These are phyloP conservation scores for Wickerhamomyces canadensis DNA, from an alignment of 805 yeast genomes.

Conservation along the genomic window DNA sequence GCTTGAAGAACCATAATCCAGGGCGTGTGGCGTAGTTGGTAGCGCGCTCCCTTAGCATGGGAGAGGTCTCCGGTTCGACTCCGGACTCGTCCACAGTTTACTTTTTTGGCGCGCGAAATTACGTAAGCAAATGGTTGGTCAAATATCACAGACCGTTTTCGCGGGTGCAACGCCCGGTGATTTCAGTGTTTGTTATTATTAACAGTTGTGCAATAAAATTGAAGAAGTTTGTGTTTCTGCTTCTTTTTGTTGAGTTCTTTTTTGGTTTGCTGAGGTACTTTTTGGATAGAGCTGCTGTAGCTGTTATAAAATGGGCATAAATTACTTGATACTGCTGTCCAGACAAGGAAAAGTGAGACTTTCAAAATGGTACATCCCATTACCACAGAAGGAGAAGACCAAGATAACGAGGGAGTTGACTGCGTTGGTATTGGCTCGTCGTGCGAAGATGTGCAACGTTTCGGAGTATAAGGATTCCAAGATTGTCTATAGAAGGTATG, in stretches of 20 bases:
- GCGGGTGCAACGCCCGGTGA: too few relatives aligned
- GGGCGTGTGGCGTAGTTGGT: constrained; percentile 84
- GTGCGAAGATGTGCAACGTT: constrained; percentile 94
- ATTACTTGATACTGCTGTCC: constrained; percentile 75
- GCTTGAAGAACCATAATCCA: not conserved
- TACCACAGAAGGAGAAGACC: constrained; percentile 78
- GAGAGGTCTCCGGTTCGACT: constrained; percentile 77
- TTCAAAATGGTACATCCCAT: constrained; percentile 87
- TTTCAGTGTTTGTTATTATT: not conserved
- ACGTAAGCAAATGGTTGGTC: too few relatives aligned
- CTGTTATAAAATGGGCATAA: constrained; percentile 59
- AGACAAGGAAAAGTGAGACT: constrained; percentile 94
- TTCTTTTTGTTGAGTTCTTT: too few relatives aligned
- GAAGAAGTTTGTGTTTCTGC: too few relatives aligned
- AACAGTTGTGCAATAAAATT: too few relatives aligned
- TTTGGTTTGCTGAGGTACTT: too few relatives aligned
- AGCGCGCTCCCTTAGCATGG: constrained; percentile 80
- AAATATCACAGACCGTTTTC: too few relatives aligned
- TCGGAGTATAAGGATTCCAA: constrained; percentile 81
- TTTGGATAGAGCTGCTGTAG: too few relatives aligned
- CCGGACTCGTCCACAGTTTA: constrained; percentile 62
- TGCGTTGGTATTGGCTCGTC: constrained; percentile 75
- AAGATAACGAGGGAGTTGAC: constrained; percentile 82
- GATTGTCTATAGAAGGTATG: constrained; percentile 87
- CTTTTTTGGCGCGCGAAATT: too few relatives aligned